phyloP scores from a whole-genome alignment of 495 filamentous ascomycete genomes.

The Penicillium arizonense region DNA sequence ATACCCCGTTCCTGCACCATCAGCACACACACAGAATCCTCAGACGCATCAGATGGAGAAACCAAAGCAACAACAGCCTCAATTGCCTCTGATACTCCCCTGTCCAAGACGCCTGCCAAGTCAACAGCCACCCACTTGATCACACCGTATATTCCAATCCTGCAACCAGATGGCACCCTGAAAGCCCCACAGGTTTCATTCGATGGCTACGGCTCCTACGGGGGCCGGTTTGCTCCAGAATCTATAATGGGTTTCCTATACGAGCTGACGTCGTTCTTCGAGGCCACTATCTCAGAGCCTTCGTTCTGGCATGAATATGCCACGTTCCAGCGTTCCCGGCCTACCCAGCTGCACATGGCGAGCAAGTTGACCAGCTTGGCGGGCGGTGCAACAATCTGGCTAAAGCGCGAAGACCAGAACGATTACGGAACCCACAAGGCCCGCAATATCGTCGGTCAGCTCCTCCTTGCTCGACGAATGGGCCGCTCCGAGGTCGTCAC shows the following conservation, averaged over 20 bases:
- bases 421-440: constrained; percentile 31
- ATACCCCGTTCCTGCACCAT: constrained; percentile 2
- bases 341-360: constrained; percentile 26
- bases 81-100: constrained; percentile 13
- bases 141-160: constrained; percentile 23
- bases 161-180: constrained; percentile 25
- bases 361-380: constrained; percentile 22
- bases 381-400: constrained; percentile 33
- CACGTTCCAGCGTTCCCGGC: constrained; percentile 18
- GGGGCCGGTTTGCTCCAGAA: constrained; percentile 34
- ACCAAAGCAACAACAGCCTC: constrained; percentile 14
- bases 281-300: constrained; percentile 27
- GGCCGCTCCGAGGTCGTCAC: constrained; percentile 31
- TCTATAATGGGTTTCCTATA: constrained; percentile 30
- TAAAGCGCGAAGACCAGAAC: constrained; percentile 32
- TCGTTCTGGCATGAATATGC: constrained; percentile 31
- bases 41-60: constrained; percentile 13
- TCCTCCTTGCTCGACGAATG: constrained; percentile 31
- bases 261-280: constrained; percentile 30
- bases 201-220: constrained; percentile 29
- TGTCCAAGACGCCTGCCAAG: constrained; percentile 9
- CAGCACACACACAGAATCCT: constrained; percentile 11
- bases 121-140: background rate
- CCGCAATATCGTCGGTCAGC: constrained; percentile 33
- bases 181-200: constrained; percentile 22